Conservation (phyloP, 2,329 filamentous ascomycete genomes). For the Cladosporium sp. region DNA sequence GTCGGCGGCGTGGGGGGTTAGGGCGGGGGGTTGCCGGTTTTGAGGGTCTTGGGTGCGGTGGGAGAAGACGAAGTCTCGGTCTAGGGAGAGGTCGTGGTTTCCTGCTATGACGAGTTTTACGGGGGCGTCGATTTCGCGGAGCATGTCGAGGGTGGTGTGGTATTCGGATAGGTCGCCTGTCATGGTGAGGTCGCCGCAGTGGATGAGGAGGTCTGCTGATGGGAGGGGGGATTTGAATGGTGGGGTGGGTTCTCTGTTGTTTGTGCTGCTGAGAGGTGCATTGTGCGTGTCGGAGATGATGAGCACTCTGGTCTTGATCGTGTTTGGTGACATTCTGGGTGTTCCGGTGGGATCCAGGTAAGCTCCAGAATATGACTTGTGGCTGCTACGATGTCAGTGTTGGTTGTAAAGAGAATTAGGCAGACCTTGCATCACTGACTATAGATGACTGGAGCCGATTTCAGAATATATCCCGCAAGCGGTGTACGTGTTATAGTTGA, state of each 20-base stretch:
- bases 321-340: conserved; percentile 37
- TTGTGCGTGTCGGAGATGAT: conserved; percentile 43
- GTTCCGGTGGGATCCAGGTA: no score
- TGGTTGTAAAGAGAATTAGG: no score
- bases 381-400: no score
- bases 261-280: conserved; percentile 13
- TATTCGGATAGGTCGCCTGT: conserved; percentile 47
- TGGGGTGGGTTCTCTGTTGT: not conserved
- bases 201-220: conserved; percentile 49
- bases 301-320: conserved; percentile 38
- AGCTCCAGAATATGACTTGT: no score
- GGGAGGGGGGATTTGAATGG: conserved; percentile 40
- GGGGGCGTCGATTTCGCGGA: conserved; percentile 46
- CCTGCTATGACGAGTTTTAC: conserved; percentile 60
- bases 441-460: no score
- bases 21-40: conserved; percentile 5
- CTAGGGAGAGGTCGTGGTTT: conserved; percentile 58
- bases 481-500: no score
- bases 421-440: no score
- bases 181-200: conserved; percentile 56
- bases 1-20: conserved; percentile 11
- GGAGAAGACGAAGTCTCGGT: conserved; percentile 29
- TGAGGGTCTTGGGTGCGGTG: conserved; percentile 12
- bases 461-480: no score
- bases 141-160: conserved; percentile 41